Percentiles rank a stretch among this genome's conserved stretches.
phyloP scores from a whole-genome alignment of 177 flowering plant genomes.

The Telopea speciosissima region DNA sequence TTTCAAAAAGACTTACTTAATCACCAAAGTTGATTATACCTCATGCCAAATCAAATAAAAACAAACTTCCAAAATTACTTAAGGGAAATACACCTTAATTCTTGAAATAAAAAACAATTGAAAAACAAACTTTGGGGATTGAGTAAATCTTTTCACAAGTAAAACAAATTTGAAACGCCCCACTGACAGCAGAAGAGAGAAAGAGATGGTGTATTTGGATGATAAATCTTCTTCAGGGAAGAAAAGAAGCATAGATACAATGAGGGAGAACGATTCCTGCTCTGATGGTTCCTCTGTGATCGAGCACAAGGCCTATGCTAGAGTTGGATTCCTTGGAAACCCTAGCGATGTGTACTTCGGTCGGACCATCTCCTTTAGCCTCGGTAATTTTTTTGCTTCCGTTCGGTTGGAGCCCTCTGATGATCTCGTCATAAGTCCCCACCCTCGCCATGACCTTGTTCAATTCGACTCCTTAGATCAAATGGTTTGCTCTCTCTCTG shows the following conservation, averaged over 20 bases:
- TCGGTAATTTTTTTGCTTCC: conserved; percentile 80
- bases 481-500: conserved; percentile 31
- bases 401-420: conserved; percentile 60
- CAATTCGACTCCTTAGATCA: conserved; percentile 57
- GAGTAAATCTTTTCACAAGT: too few species aligned
- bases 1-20: too few species aligned
- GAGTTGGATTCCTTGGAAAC: conserved; percentile 61
- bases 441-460: conserved; percentile 74
- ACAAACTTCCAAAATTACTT: too few species aligned
- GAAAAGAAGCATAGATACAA: not conserved
- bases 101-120: too few species aligned
- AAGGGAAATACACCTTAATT: too few species aligned
- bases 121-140: too few species aligned
- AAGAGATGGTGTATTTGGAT: too few species aligned
- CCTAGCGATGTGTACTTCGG: conserved; percentile 72
- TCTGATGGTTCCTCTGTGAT: conserved; percentile 13
- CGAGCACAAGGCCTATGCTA: conserved; percentile 48
- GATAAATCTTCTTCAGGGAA: not conserved
- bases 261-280: not conserved
- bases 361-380: conserved; percentile 62
- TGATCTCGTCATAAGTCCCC: conserved; percentile 64
- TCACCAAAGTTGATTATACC: too few species aligned
- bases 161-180: too few species aligned
- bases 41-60: too few species aligned
- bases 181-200: too few species aligned